Base-by-base conservation (phyloP, 805 yeast species). In the Phaffomyces opuntiae region DNA sequence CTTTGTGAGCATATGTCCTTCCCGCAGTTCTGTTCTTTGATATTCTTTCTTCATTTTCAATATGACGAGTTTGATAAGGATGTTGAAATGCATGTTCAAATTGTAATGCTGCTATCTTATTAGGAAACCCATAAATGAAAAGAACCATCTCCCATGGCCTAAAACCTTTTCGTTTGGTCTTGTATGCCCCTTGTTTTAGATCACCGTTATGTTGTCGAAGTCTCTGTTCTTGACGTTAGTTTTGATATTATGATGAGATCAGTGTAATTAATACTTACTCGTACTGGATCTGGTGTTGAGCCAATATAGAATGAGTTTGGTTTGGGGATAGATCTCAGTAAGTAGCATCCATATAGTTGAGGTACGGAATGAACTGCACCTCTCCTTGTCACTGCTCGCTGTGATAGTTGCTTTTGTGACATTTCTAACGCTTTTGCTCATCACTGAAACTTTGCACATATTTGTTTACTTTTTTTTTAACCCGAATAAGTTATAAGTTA, bases 11-110 rank as follows among this genome's bases (percentile, higher is more conserved):
- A 3, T 79, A 36, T 0, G 73, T 61, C 38, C 67, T 59, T 0
- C 77, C 75, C 14, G 68, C 60, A 5, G 60, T 59, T 48, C 64
- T 67, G 17, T 47, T 50, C 25, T 60, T 67, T 1, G 70, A 63
- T 11, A 77, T 58, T 43, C 82, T 61, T 11, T 60, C 59, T 3
- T 58, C 62, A 0, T 52, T 50, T 2, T 62, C 56, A 4, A 86
- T 77, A 56, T 79, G 87, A 35, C 88, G 66, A 0, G 95, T 81
- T 43, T 68, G 70, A 50, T 81, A 70, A 1, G 81, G 68, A 60
- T 86, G 93, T 53, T 87, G 95, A 78, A 86, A 82, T 1, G 95
- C 90, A 62, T 84, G 89, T 56, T 87, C 96, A 62, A 87, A 87
- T 49, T 50, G 90, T 43, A 87, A 63, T 0, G 95, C 95, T 3